Conservation (phyloP, 2,329 filamentous ascomycete species). For the Aspergillus sp. region DNA sequence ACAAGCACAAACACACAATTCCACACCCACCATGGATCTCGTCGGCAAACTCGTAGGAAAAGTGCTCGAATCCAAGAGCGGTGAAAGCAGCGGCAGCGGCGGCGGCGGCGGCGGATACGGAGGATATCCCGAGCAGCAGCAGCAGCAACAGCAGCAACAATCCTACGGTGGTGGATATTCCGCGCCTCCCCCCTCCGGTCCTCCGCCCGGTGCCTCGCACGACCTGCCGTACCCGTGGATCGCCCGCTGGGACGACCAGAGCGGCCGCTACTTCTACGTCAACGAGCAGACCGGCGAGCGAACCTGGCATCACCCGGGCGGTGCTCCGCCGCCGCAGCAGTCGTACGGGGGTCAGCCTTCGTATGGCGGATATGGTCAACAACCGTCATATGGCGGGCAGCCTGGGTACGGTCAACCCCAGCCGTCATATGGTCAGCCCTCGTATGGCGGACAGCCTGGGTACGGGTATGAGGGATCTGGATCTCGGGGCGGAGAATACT, state of each 20-base stretch:
- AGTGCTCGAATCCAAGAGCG: slow-evolving; percentile 20
- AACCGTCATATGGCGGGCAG: background rate
- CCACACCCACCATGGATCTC: slow-evolving; percentile 24
- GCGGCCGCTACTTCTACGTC: slow-evolving; percentile 45
- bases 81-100: slow-evolving; percentile 3
- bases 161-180: background rate
- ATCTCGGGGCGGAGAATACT: slow-evolving; percentile 3
- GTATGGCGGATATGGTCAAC: slow-evolving; percentile 18
- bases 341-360: slow-evolving; percentile 13
- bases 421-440: background rate
- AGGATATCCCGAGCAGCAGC: background rate
- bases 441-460: background rate
- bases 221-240: slow-evolving; percentile 43
- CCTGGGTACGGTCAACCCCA: background rate
- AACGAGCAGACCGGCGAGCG: slow-evolving; percentile 49
- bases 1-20: background rate
- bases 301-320: slow-evolving; percentile 39
- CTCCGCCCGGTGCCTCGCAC: background rate
- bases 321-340: slow-evolving; percentile 4
- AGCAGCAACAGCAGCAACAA: background rate
- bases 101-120: background rate
- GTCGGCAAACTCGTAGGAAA: slow-evolving; percentile 30
- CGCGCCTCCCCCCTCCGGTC: slow-evolving; percentile 5
- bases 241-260: slow-evolving; percentile 44
- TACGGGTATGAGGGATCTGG: slow-evolving; percentile 1